These are phyloP conservation scores for Gossypium rotundifolium DNA, from an alignment of 345 rosid species.

Conservation along the genomic window DNA sequence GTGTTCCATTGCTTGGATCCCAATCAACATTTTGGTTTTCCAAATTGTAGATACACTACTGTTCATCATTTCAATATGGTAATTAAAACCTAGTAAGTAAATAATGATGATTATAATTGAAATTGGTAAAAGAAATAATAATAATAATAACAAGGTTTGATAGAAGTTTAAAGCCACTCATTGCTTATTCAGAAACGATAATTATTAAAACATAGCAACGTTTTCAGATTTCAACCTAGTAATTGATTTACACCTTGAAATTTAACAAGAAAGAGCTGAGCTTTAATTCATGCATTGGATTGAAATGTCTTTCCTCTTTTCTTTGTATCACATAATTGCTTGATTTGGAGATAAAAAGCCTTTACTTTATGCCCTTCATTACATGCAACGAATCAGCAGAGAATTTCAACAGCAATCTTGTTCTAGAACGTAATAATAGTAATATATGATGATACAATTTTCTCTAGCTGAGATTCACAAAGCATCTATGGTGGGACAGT, in stretches of 20 bases:
- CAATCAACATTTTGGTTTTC: background rate
- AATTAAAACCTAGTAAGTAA: background rate
- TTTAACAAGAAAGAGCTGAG: background rate
- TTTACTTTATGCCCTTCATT: background rate
- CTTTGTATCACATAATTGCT: background rate
- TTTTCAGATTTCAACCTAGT: background rate
- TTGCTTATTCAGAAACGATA: background rate
- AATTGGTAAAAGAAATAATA: background rate
- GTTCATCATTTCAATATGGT: background rate
- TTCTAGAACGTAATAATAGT: background rate
- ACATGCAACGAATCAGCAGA: background rate
- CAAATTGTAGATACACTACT: background rate
- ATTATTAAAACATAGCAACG: background rate
- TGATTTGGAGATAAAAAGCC: background rate
- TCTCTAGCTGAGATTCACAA: background rate
- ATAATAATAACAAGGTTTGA: background rate
- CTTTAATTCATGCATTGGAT: background rate
- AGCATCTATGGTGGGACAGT: background rate
- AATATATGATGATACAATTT: background rate
- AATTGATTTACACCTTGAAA: background rate
- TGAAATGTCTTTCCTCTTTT: background rate
- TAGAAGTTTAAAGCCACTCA: background rate
- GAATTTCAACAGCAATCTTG: background rate
- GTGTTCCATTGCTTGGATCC: slow-evolving; percentile 1
- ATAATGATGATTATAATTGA: background rate